Evolutionary conservation across 768 basidiomycete genomes (phyloP).

Genomic region (Tulasnella sp.): DNA sequence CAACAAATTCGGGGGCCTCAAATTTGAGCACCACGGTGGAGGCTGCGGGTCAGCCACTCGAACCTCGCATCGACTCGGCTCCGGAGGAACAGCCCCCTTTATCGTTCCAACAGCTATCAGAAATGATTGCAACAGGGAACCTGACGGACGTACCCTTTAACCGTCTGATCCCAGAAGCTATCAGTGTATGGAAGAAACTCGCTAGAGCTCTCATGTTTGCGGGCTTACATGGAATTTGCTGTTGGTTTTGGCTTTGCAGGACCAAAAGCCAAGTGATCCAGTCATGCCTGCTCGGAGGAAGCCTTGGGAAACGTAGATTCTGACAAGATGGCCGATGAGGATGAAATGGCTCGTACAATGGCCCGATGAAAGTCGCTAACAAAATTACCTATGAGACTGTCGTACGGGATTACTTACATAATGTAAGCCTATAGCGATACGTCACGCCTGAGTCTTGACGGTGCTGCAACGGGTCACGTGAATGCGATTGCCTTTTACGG

Average conservation of each 20-base stretch:
- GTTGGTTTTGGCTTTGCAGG: background rate
- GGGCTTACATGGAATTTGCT: background rate
- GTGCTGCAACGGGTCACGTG: too few relatives aligned
- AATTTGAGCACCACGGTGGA: background rate
- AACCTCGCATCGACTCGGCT: background rate
- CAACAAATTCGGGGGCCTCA: background rate
- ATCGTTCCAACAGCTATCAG: slow-evolving; percentile 19
- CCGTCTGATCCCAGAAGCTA: slow-evolving; percentile 20
- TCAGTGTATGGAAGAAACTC: slow-evolving; percentile 15
- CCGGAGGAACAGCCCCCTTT: background rate
- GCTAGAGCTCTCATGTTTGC: background rate
- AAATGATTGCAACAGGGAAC: slow-evolving; percentile 20
- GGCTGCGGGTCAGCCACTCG: background rate
- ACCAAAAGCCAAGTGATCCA: slow-evolving; percentile 11
- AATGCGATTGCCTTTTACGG: background rate
- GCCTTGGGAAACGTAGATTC: slow-evolving; percentile 15
- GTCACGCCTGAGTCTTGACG: too few relatives aligned
- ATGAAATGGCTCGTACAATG: too few relatives aligned
- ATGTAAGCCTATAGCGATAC: too few relatives aligned
- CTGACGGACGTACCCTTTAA: slow-evolving; percentile 16
- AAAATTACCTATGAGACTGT: too few relatives aligned
- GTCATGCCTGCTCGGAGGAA: slow-evolving; percentile 2
- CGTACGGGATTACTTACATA: too few relatives aligned
- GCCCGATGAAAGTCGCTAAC: too few relatives aligned
- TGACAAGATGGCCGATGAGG: too few relatives aligned